These are phyloP conservation scores for Ceratocystis variospora DNA, from an alignment of 2,329 filamentous ascomycete species.

Conservation along the genomic window DNA sequence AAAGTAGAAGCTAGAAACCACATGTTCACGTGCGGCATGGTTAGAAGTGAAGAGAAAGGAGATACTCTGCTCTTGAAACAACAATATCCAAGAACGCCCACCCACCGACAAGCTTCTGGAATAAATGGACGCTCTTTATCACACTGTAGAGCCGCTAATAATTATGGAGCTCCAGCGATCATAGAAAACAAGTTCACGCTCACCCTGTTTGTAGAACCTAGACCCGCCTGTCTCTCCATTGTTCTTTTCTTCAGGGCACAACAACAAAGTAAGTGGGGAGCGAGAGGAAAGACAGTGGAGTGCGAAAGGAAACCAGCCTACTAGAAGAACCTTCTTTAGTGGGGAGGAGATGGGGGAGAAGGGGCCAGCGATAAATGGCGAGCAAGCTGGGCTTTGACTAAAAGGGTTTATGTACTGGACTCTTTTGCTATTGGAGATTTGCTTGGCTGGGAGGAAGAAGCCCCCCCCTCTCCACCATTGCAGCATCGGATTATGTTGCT, in stretches of 20 bases:
- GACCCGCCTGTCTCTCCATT: neutral
- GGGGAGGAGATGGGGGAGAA: too few relatives aligned
- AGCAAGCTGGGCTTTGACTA: too few relatives aligned
- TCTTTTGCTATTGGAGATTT: too few relatives aligned
- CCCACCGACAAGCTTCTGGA: neutral
- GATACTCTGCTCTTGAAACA: neutral
- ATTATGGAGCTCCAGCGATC: conserved; percentile 2
- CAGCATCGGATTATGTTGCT: too few relatives aligned
- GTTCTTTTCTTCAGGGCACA: neutral
- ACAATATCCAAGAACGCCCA: neutral
- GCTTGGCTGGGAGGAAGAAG: too few relatives aligned
- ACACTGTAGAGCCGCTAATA: neutral
- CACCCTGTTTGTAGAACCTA: neutral
- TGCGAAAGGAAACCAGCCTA: neutral
- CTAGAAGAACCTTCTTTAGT: too few relatives aligned
- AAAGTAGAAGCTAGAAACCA: too few relatives aligned
- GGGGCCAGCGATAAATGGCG: too few relatives aligned
- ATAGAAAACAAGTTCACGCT: too few relatives aligned
- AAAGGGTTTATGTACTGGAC: too few relatives aligned
- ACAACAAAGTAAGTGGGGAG: neutral
- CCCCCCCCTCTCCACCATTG: too few relatives aligned
- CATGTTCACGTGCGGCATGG: too few relatives aligned
- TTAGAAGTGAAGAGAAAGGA: neutral
- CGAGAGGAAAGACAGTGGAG: neutral
- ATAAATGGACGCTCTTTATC: neutral